phyloP scores from a whole-genome alignment of 2,329 filamentous ascomycete species.

The Sclerotinia glacialis region DNA sequence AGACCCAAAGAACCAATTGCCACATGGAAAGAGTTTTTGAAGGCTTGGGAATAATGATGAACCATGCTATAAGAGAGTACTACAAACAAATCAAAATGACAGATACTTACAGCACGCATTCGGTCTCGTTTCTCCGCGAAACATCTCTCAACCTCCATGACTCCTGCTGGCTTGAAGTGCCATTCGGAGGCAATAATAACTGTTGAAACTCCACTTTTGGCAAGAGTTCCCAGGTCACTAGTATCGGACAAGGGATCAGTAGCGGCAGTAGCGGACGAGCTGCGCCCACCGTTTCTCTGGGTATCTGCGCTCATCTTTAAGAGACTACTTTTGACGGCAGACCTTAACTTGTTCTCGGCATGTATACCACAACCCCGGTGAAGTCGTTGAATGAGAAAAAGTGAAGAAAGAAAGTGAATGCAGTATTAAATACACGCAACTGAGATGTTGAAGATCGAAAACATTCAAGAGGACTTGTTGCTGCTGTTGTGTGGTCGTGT shows the following conservation, averaged over 20 bases:
- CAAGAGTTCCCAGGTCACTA: background rate
- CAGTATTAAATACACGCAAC: background rate
- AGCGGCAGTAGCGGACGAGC: conserved; percentile 1
- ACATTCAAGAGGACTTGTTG: background rate
- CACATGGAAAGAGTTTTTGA: background rate
- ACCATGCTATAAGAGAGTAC: background rate
- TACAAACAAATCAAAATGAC: background rate
- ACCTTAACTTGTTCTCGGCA: background rate
- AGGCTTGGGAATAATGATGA: too few species aligned
- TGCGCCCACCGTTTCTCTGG: background rate
- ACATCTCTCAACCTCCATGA: conserved; percentile 27
- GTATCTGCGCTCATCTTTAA: background rate
- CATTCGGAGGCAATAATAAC: conserved; percentile 29
- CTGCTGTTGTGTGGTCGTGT: background rate
- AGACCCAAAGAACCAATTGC: background rate
- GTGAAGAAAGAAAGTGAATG: background rate
- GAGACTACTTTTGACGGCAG: background rate
- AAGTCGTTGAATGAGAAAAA: background rate
- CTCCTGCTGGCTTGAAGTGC: conserved; percentile 31
- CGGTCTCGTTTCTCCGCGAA: conserved; percentile 21
- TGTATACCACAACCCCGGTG: background rate
- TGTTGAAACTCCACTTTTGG: background rate
- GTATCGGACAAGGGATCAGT: background rate
- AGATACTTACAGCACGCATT: conserved; percentile 4
- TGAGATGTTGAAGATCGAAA: background rate